phyloP scores from a whole-genome alignment of 495 filamentous ascomycete species.

The Daldinia loculata region DNA sequence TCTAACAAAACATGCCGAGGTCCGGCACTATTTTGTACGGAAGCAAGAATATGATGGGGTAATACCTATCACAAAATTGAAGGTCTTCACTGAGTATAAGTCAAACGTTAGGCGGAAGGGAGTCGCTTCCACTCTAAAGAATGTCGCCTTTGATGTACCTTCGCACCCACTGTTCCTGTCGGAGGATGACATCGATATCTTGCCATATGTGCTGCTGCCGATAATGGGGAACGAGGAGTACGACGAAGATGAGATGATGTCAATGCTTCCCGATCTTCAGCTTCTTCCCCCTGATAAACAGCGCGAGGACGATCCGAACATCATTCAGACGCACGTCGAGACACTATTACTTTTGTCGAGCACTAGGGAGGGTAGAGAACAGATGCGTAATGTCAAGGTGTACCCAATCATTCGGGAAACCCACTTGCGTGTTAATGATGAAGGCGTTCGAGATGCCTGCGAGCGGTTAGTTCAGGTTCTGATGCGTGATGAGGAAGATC shows the following conservation, averaged over 20 bases:
- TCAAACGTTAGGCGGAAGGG: constrained; percentile 82
- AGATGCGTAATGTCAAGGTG: constrained; percentile 76
- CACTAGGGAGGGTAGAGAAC: constrained; percentile 75
- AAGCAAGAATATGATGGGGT: constrained; percentile 78
- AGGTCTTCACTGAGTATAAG: constrained; percentile 89
- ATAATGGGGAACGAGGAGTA: constrained; percentile 68
- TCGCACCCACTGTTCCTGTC: constrained; percentile 74
- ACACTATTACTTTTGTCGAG: constrained; percentile 84
- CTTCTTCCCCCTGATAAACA: constrained; percentile 86
- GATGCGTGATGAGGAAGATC: constrained; percentile 78
- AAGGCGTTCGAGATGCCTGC: constrained; percentile 82
- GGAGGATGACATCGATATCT: constrained; percentile 75
- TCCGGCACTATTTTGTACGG: constrained; percentile 78
- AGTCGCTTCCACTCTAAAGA: constrained; percentile 92
- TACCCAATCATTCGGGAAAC: constrained; percentile 90
- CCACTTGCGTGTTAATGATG: constrained; percentile 80
- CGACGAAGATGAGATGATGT: constrained; percentile 76
- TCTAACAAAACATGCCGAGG: constrained; percentile 77
- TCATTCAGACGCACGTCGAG: constrained; percentile 87
- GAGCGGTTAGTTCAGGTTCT: constrained; percentile 91
- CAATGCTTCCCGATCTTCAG: constrained; percentile 87
- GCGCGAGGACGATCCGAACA: constrained; percentile 75
- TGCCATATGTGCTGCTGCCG: constrained; percentile 85
- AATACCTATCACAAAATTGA: constrained; percentile 86
- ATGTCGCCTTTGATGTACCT: constrained; percentile 74